Evolutionary conservation across 164 flowering plant species (phyloP).

Genomic region (Vitis labrusca): DNA sequence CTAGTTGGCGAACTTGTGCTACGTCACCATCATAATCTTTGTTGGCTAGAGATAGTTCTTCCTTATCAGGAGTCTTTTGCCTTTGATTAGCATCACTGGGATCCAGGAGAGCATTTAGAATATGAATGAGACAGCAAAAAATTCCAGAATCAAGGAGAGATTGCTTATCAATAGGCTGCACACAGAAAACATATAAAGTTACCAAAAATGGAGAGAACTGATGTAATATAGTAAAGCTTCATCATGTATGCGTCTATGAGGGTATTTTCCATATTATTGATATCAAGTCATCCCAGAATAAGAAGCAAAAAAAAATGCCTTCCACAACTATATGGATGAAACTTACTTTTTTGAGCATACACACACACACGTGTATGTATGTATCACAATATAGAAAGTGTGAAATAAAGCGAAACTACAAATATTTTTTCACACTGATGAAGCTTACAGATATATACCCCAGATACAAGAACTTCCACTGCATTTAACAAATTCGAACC

Average conservation of each 20-base stretch:
- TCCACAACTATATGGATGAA: too few relatives aligned
- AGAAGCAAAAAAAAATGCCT: too few relatives aligned
- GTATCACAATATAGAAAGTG: not conserved
- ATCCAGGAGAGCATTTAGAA: slow-evolving; percentile 77
- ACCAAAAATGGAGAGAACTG: not conserved
- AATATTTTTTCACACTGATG: not conserved
- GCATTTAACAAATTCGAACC: slow-evolving; percentile 90
- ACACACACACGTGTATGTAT: too few relatives aligned
- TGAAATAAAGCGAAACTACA: slow-evolving; percentile 1
- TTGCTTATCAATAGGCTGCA: slow-evolving; percentile 94
- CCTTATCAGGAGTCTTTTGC: slow-evolving; percentile 21
- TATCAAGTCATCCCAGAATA: too few relatives aligned
- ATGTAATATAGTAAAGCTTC: too few relatives aligned
- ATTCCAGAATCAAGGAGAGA: slow-evolving; percentile 98
- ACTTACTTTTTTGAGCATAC: too few relatives aligned
- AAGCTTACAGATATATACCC: slow-evolving; percentile 54
- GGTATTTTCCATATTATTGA: too few relatives aligned
- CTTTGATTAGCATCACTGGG: slow-evolving; percentile 41
- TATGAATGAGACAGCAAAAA: slow-evolving; percentile 88
- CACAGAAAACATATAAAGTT: slow-evolving; percentile 6
- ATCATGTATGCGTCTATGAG: too few relatives aligned
- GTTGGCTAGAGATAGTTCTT: slow-evolving; percentile 20
- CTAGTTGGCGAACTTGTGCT: slow-evolving; percentile 59
- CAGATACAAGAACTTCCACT: slow-evolving; percentile 88
- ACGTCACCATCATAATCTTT: slow-evolving; percentile 32